Conservation (phyloP, 371 early-diverging fungal species). For the Mucor indicus region DNA sequence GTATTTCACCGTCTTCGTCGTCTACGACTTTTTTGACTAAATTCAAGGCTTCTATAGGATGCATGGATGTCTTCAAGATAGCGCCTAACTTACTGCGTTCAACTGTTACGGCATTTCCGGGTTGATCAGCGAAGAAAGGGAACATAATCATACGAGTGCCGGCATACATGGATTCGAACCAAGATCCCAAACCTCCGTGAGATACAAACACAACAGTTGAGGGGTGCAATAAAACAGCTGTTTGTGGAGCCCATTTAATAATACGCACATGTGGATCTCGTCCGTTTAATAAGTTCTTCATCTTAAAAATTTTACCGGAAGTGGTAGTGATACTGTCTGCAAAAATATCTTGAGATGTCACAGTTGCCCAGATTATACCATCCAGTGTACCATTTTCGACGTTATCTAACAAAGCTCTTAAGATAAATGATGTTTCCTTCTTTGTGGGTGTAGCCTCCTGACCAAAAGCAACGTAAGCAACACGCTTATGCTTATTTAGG, state of each 20-base stretch:
- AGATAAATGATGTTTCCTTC: constrained; percentile 8
- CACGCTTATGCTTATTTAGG: constrained; percentile 14
- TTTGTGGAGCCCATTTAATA: constrained; percentile 38
- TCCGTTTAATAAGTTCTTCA: neutral
- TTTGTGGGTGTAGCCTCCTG: constrained; percentile 10
- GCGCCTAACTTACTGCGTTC: constrained; percentile 2
- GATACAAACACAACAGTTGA: constrained; percentile 29
- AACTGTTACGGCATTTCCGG: constrained; percentile 8
- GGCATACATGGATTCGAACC: constrained; percentile 30
- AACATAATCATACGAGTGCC: constrained; percentile 31
- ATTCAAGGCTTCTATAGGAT: neutral
- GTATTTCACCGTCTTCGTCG: constrained; percentile 8
- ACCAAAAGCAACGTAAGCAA: constrained; percentile 41
- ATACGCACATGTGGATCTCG: neutral
- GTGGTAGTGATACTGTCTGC: constrained; percentile 2
- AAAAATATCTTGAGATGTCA: neutral
- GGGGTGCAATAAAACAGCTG: constrained; percentile 35
- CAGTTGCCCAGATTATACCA: constrained; percentile 35
- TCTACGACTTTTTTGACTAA: neutral
- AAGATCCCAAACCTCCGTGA: constrained; percentile 37
- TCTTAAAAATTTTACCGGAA: constrained; percentile 1
- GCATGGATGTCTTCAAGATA: neutral
- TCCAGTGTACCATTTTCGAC: constrained; percentile 20
- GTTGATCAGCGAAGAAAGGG: constrained; percentile 46
- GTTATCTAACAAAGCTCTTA: constrained; percentile 18